Evolutionary conservation across 2,329 filamentous ascomycete genomes (phyloP), one percentile per base, ranked within the genome.

Genomic region (Cordyceps tenuipes): DNA sequence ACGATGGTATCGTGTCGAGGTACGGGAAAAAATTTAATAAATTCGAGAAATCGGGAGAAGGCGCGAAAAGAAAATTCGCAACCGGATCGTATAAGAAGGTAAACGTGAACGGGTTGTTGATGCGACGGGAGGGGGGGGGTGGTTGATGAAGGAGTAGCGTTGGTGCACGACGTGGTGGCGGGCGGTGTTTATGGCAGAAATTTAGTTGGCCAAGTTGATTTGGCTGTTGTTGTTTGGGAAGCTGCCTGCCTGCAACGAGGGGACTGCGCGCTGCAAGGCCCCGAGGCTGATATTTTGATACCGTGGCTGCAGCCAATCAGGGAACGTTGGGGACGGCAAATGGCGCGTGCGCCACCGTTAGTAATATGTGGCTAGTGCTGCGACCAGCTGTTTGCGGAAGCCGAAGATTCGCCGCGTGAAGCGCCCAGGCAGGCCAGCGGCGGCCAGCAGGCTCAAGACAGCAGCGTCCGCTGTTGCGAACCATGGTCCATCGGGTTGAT

Each of bases 181-280:
- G 60, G 60, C 55, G 60, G 60, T 62, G 60, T 62, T 59, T 59
- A 59, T 31, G 60, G 60, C 60, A 62, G 60, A 62, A 62, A 62
- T 62, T 62, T 62, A 59, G 60, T 36, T 51, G 47, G 48, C 47
- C 36, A 36, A 46, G 60, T 43, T 62, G 60, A 59, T 59, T 56
- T 21, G 29, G 59, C 48, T 62, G 60, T 58, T 62, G 54, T 62
- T 62, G 54, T 59, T 58, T 55, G 54, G 34, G 31, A 49, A 49
- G 41, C 39, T 29, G 46, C 13, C 34, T 36, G 34, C 34, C 43
- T 47, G 19, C 12, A 8, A 34, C 26, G 57, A 46, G 60, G 48
- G 54, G 43, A 26, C 48, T 31, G 17, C 46, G 29, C 29, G n/a
- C 29, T 51, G 26, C 48, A 59, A 59, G 57, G 57, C 49, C 47